Conservation (phyloP, 495 filamentous ascomycete species). For the Talaromyces proteolyticus region DNA sequence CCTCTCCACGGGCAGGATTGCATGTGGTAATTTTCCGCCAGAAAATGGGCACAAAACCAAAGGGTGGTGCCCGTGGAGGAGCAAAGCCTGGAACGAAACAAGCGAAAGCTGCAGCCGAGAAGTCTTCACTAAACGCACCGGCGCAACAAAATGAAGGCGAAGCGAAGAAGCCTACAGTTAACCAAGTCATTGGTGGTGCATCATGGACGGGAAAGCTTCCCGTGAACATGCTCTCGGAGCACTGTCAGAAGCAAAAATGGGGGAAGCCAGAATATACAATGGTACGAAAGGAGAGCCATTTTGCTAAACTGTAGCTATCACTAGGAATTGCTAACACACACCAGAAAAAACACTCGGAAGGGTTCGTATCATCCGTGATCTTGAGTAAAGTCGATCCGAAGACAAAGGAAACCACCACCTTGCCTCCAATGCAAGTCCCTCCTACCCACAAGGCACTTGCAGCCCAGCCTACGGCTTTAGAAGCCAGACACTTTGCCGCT, state of each 20-base stretch:
- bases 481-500: slow-evolving; percentile 89
- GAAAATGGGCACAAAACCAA: slow-evolving; percentile 40
- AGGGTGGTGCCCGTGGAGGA: slow-evolving; percentile 31
- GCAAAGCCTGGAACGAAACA: slow-evolving; percentile 40
- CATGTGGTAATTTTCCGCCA: not conserved
- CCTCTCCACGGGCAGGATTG: slow-evolving; percentile 18
- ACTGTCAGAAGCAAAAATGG: slow-evolving; percentile 94
- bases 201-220: slow-evolving; percentile 98
- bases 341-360: slow-evolving; percentile 48
- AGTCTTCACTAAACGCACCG: slow-evolving; percentile 17
- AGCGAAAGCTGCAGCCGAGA: slow-evolving; percentile 35
- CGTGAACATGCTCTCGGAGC: slow-evolving; percentile 86
- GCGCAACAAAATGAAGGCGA: slow-evolving; percentile 37
- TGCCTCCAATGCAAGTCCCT: slow-evolving; percentile 81
- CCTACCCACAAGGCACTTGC: slow-evolving; percentile 62
- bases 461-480: slow-evolving; percentile 66
- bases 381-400: slow-evolving; percentile 75
- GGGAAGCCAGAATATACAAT: slow-evolving; percentile 87
- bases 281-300: slow-evolving; percentile 24
- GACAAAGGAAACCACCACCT: slow-evolving; percentile 63
- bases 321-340: slow-evolving; percentile 9
- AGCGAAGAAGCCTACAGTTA: slow-evolving; percentile 70
- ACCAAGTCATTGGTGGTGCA: slow-evolving; percentile 85
- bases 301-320: not conserved
- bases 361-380: slow-evolving; percentile 72